A percentile compares a stretch with the other conserved stretches of the same genome.
Conservation (phyloP, 192 early-diverging fungal genomes). For the Rhizoclosmatium sp. region DNA sequence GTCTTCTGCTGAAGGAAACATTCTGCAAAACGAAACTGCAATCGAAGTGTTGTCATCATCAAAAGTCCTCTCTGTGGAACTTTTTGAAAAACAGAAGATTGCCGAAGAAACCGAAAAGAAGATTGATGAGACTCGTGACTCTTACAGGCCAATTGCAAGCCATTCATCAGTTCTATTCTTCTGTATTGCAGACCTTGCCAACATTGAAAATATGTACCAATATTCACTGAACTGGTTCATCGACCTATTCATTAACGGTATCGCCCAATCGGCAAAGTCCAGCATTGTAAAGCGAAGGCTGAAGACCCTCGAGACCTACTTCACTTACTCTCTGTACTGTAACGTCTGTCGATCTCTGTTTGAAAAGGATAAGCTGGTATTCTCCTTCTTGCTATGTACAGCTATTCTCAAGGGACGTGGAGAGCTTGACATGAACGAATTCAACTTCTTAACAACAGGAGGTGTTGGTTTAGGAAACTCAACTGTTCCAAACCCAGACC, state of each 20-base stretch:
- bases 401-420: slow-evolving; percentile 59
- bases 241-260: slow-evolving; percentile 66
- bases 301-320: slow-evolving; percentile 70
- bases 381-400: slow-evolving; percentile 67
- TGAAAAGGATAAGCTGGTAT: slow-evolving; percentile 74
- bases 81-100: slow-evolving; percentile 73
- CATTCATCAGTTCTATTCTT: slow-evolving; percentile 69
- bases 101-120: slow-evolving; percentile 73
- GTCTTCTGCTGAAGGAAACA: slow-evolving; percentile 70
- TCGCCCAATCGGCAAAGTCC: slow-evolving; percentile 61
- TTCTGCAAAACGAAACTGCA: slow-evolving; percentile 71
- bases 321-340: slow-evolving; percentile 70
- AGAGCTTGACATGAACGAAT: slow-evolving; percentile 62
- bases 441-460: slow-evolving; percentile 63
- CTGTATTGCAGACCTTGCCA: slow-evolving; percentile 72
- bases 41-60: slow-evolving; percentile 69
- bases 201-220: slow-evolving; percentile 77
- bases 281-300: slow-evolving; percentile 65
- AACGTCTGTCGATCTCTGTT: slow-evolving; percentile 74
- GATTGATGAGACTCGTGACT: slow-evolving; percentile 72
- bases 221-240: slow-evolving; percentile 75
- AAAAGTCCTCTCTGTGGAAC: slow-evolving; percentile 65
- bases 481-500: slow-evolving; percentile 58
- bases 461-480: slow-evolving; percentile 57
- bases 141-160: slow-evolving; percentile 72